phyloP scores from a whole-genome alignment of 73 alveolate species.

The Tetrahymena borealis region DNA sequence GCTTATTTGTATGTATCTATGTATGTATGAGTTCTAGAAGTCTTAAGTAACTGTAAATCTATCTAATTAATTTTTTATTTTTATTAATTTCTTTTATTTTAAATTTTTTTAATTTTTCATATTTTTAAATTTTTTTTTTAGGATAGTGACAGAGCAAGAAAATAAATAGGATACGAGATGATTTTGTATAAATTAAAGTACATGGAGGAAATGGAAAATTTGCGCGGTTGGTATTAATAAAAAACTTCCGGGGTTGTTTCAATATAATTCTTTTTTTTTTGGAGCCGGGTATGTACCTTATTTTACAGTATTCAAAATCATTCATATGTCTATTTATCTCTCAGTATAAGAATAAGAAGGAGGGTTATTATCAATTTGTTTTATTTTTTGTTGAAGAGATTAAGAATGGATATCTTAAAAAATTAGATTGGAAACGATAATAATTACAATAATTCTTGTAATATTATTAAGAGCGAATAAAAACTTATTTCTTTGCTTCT shows the following conservation, averaged over 20 bases:
- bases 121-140: background rate
- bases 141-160: background rate
- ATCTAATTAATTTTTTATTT: no score
- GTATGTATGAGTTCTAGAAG: no score
- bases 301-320: background rate
- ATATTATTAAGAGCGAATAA: background rate
- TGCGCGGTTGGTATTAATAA: background rate
- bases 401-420: background rate
- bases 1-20: no score
- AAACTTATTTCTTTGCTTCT: no score
- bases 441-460: background rate
- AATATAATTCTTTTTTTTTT: background rate
- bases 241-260: constrained; percentile 1
- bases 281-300: background rate
- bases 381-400: background rate
- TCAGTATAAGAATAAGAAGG: background rate
- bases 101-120: no score
- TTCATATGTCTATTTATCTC: background rate
- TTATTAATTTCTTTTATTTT: no score
- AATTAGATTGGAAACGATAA: background rate
- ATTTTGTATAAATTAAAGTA: background rate
- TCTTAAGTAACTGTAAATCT: no score
- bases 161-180: background rate
- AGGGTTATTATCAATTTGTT: background rate
- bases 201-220: background rate